Conservation (phyloP, 108 stramenopile genomes). For the Skeletonema potamos region DNA sequence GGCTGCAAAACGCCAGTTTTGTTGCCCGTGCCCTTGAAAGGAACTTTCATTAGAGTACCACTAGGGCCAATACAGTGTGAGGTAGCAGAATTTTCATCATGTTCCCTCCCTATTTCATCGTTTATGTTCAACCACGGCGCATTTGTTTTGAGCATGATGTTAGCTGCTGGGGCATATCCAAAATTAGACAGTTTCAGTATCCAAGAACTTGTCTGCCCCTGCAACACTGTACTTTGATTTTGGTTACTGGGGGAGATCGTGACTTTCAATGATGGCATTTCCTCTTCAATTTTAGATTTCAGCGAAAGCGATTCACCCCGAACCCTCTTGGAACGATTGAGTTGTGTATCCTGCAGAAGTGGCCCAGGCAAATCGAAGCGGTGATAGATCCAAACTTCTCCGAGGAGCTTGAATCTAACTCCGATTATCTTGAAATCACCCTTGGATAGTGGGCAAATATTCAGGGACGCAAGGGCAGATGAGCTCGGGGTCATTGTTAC, state of each 20-base stretch:
- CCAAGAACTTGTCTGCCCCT: constrained; percentile 80
- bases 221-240: constrained; percentile 40
- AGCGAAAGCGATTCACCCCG: constrained; percentile 68
- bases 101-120: constrained; percentile 15
- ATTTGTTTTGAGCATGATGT: constrained; percentile 75
- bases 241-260: constrained; percentile 19
- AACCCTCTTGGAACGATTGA: constrained; percentile 64
- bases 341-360: constrained; percentile 68
- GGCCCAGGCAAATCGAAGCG: constrained; percentile 65
- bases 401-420: constrained; percentile 67
- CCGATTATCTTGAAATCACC: constrained; percentile 81
- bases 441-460: constrained; percentile 70
- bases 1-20: constrained; percentile 54
- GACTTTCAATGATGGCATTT: constrained; percentile 81
- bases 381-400: constrained; percentile 84
- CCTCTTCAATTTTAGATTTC: constrained; percentile 64
- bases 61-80: constrained; percentile 78
- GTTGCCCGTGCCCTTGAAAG: constrained; percentile 32
- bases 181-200: constrained; percentile 73
- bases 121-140: constrained; percentile 76
- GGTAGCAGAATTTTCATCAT: constrained; percentile 27
- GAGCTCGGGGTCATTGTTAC: constrained; percentile 49
- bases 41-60: constrained; percentile 75
- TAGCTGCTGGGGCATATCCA: constrained; percentile 75
- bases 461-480: constrained; percentile 37